Percentiles rank a stretch among this genome's conserved stretches.
phyloP scores from a whole-genome alignment of 805 yeast species.

The Cyberlindnera americana region DNA sequence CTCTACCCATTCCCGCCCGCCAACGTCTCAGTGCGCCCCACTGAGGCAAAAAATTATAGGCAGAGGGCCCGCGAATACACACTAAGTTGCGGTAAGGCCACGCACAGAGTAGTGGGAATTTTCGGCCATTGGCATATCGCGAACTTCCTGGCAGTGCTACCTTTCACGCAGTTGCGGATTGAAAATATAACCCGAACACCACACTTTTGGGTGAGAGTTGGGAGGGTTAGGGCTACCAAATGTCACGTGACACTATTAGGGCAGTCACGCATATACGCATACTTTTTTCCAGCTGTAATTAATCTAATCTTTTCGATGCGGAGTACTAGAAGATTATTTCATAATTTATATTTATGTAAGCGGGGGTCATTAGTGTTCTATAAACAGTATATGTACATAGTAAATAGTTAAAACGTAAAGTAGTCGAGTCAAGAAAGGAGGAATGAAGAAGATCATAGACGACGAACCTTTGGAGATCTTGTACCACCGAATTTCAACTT shows the following conservation, averaged over 20 bases:
- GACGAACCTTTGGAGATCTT: conserved; percentile 76
- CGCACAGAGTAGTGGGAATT: conserved; percentile 9
- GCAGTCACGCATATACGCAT: background rate
- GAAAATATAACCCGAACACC: conserved; percentile 15
- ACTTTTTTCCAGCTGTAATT: too few relatives aligned
- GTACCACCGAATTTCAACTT: conserved; percentile 90
- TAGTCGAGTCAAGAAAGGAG: background rate
- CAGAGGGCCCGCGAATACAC: conserved; percentile 5
- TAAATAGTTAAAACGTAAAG: conserved; percentile 1
- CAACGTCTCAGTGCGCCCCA: too few relatives aligned
- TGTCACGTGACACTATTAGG: conserved; percentile 16
- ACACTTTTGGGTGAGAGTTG: background rate
- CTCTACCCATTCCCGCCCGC: too few relatives aligned
- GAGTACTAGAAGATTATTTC: too few relatives aligned
- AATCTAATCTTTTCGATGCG: too few relatives aligned
- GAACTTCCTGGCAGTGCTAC: too few relatives aligned
- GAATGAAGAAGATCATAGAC: conserved; percentile 43
- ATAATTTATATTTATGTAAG: too few relatives aligned
- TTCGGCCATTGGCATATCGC: too few relatives aligned
- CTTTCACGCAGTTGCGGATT: too few relatives aligned
- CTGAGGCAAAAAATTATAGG: too few relatives aligned
- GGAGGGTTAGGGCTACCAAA: conserved; percentile 9
- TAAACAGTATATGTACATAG: conserved; percentile 5
- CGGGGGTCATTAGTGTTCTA: conserved; percentile 10
- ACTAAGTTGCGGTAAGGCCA: conserved; percentile 8